Conservation (phyloP, 1,284 basidiomycete genomes). For the Phaffia rhodozyma region DNA sequence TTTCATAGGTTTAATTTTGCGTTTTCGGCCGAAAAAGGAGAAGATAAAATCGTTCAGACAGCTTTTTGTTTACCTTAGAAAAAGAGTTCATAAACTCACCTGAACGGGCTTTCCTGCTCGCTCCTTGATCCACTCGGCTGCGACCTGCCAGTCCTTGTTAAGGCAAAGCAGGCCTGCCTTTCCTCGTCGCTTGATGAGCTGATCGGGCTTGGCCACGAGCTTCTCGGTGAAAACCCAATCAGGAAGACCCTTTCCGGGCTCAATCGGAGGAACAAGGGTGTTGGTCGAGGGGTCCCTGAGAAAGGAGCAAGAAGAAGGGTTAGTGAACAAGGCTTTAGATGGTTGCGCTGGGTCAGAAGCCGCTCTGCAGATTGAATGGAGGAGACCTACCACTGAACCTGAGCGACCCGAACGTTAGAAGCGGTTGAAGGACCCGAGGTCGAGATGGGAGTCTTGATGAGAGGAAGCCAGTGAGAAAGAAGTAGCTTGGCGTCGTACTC, state of each 20-base stretch:
- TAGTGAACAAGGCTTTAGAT: not conserved
- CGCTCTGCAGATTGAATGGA: not conserved
- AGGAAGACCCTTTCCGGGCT: slow-evolving; percentile 58
- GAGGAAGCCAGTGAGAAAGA: slow-evolving; percentile 83
- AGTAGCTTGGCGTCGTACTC: slow-evolving; percentile 93
- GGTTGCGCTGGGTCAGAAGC: not conserved
- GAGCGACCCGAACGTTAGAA: slow-evolving; percentile 35
- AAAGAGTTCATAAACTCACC: slow-evolving; percentile 37
- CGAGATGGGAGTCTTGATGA: slow-evolving; percentile 51
- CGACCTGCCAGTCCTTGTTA: slow-evolving; percentile 84
- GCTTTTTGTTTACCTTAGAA: no score
- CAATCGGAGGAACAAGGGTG: slow-evolving; percentile 50
- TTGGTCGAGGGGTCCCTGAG: slow-evolving; percentile 75
- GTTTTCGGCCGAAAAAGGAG: not conserved
- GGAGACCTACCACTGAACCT: slow-evolving; percentile 35
- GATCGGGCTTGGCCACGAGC: slow-evolving; percentile 90
- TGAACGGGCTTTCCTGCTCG: slow-evolving; percentile 88
- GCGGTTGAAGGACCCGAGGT: slow-evolving; percentile 33
- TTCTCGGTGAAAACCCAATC: slow-evolving; percentile 75
- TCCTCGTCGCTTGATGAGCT: slow-evolving; percentile 98
- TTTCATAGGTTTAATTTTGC: not conserved
- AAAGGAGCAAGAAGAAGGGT: slow-evolving; percentile 31
- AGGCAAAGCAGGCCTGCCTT: slow-evolving; percentile 91
- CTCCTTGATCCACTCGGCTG: slow-evolving; percentile 74
- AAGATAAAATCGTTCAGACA: not conserved